A percentile compares a stretch with the other conserved stretches of the same genome.
These are phyloP conservation scores for Volvox reticuliferus DNA, from an alignment of 139 green algal genomes.

Conservation along the genomic window DNA sequence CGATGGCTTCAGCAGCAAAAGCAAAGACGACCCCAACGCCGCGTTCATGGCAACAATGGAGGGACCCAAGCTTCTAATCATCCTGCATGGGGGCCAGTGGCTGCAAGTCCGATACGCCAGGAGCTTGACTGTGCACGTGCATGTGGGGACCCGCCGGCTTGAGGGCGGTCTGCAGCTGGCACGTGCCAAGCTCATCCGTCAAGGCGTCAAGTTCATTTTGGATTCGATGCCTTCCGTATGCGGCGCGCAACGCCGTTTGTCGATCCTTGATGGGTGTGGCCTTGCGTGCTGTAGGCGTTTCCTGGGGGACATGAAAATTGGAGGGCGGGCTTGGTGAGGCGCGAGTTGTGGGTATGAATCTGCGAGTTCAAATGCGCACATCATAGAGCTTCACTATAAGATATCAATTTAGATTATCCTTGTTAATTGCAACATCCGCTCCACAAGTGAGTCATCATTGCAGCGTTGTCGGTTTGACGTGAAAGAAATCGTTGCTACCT, in stretches of 20 bases:
- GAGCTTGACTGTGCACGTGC: background rate
- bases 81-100: background rate
- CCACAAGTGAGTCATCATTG: too few relatives aligned
- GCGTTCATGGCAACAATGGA: too few relatives aligned
- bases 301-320: background rate
- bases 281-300: background rate
- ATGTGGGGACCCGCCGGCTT: background rate
- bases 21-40: too few relatives aligned
- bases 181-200: constrained; percentile 29
- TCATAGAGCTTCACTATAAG: too few relatives aligned
- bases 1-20: too few relatives aligned
- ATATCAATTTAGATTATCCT: too few relatives aligned
- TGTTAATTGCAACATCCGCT: too few relatives aligned
- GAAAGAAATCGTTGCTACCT: too few relatives aligned
- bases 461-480: too few relatives aligned
- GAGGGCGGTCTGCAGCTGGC: constrained; percentile 19
- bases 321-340: too few relatives aligned
- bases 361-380: too few relatives aligned
- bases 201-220: constrained; percentile 16
- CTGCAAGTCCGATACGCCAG: background rate
- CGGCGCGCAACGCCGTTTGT: background rate
- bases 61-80: background rate
- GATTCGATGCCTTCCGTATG: background rate
- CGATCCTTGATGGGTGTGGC: constrained; percentile 40
- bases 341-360: too few relatives aligned